Evolutionary conservation across 2,329 filamentous ascomycete species (phyloP), one percentile per base, ranked within the genome.

Genomic region (Ophiostoma australiae): DNA sequence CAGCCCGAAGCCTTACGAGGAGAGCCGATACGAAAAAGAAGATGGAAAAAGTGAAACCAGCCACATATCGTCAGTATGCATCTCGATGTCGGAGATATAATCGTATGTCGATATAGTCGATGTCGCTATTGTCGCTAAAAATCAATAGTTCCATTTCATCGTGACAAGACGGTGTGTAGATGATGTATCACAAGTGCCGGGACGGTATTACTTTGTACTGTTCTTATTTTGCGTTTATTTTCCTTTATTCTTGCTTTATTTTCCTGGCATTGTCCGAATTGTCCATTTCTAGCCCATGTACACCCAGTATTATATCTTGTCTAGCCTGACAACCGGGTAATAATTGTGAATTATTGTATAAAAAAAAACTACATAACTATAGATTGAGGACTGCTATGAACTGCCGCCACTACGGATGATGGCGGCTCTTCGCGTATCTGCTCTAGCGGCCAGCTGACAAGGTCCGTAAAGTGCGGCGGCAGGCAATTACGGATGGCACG

Each of bases 401-500:
- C 52, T 27, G 23, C 8, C 52, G 44, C 44, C 6, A n/a, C 20
- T 48, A 15, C 15, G 39, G 17, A 17, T 48, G 20, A 8, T n/a
- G 7, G 5, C 17, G 44, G 44, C 7, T 58, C 52, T 58, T 58
- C 52, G 52, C 52, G 52, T 27, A 58, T 58, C n/a, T 58, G 23
- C 8, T 23, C 52, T 58, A 58, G 52, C 8, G 52, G 52, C 52
- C 52, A 58, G 23, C 23, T 58, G n/a, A 58, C n/a, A 23, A 58
- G 52, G 8, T 58, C 52, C n/a, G 52, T 27, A 27, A 27, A 58
- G n/a, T 58, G 52, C 27, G 52, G n/a, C 33, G 69, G 69, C 33
- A 70, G 35, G 11, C 37, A 15, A 17, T 41, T 31, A 20, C 66
- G 55, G 65, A 70, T 68, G n/a, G 48, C 52, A 15, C 52, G 67